Base-by-base conservation (phyloP, 495 filamentous ascomycete genomes). In the Penicillium maclennaniae region DNA sequence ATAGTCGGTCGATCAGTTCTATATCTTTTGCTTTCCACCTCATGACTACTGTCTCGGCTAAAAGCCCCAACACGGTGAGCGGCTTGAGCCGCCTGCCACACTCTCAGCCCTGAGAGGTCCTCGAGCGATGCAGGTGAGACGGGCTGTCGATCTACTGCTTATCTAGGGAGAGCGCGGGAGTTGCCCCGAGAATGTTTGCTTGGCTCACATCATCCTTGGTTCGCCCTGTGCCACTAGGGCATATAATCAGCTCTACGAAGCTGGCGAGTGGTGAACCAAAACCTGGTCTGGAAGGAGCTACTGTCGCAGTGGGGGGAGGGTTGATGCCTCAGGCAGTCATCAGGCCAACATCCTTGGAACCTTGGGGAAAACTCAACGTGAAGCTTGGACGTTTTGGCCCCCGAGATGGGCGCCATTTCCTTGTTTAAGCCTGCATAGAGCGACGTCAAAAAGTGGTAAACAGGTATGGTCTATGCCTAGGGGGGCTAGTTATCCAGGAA, bases 121-220 rank as follows among this genome's bases (percentile, higher is more conserved):
- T 25, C 12, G 46, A 14, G 45, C 31, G 31, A 43, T 55, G 45
- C 52, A 44, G 16, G 46, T 55, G 41, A 55, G 52, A 49, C 52
- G 19, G 23, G 19, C 40, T 54, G 52, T 38, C 40, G 41, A 55
- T 55, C 52, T 39, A 16, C 27, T 49, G 51, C 51, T 48, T 9
- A 43, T 48, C 36, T 23, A 15, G 46, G 17, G 14, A 39, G 23
- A n/a, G 41, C 21, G 45, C 52, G 23, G 40, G n/a, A 49, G 41
- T 49, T 55, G 52, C 21, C 46, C 41, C 21, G 52, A 26, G 20
- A 45, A 49, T n/a, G 16, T 17, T 17, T 27, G 28, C 52, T 54
- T 49, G 45, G 52, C 45, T 49, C n/a, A 34, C 52, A 55, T 55
- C 45, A 54, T 23, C 26, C 25, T 37, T 43, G 45, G 27, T 54